Evolutionary conservation across 176 grass and related monocot species (phyloP).

Genomic region (Paspalum notatum): DNA sequence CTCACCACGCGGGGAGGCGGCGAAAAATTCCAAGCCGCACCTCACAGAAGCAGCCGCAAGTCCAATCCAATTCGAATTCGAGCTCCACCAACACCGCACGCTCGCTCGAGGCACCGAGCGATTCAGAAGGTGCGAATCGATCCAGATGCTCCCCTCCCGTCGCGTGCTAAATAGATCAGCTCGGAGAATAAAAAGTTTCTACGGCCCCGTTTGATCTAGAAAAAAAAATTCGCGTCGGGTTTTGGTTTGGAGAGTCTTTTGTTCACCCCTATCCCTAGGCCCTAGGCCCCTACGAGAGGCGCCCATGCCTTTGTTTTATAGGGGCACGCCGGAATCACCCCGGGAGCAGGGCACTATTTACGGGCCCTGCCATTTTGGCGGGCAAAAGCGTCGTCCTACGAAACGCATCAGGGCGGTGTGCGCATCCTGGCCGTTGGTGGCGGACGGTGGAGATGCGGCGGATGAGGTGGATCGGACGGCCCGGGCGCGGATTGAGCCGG

Average conservation of each 20-base stretch:
- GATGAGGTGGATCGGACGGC: background rate
- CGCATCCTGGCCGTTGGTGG: background rate
- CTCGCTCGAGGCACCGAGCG: background rate
- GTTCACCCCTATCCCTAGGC: conserved; percentile 18
- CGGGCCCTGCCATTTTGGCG: conserved; percentile 34
- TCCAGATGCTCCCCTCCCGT: conserved; percentile 25
- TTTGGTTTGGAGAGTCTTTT: conserved; percentile 39
- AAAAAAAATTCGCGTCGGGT: conserved; percentile 33
- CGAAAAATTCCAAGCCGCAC: background rate
- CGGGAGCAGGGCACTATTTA: background rate
- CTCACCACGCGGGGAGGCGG: background rate
- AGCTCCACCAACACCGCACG: background rate
- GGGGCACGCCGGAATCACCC: background rate
- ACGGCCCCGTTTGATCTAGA: conserved; percentile 28
- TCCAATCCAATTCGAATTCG: conserved; percentile 39
- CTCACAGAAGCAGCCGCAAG: background rate
- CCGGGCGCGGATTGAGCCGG: background rate
- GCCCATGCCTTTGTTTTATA: conserved; percentile 37
- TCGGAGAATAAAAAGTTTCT: background rate
- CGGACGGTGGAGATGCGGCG: background rate
- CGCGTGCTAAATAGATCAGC: conserved; percentile 44
- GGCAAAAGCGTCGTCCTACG: conserved; percentile 59
- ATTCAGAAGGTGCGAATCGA: conserved; percentile 15
- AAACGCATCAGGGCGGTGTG: conserved; percentile 25
- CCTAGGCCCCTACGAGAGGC: conserved; percentile 8